A percentile compares a stretch with the other conserved stretches of the same genome.
Conservation (phyloP, 164 flowering plant genomes). For the Macadamia integrifolia region DNA sequence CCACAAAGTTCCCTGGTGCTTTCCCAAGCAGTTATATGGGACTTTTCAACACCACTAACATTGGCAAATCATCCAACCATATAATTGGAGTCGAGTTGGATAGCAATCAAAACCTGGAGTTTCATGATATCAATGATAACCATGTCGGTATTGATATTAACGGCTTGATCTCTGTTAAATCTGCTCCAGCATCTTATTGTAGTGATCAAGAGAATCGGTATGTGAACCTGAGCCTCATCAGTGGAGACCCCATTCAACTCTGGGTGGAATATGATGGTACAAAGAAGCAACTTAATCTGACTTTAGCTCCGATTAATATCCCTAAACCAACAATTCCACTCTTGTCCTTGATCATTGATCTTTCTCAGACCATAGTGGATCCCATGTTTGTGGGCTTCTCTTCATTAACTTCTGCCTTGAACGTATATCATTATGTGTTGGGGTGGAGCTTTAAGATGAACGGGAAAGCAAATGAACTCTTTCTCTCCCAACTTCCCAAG, state of each 20-base stretch:
- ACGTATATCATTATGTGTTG: neutral
- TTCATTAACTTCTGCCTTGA: neutral
- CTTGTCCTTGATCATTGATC: neutral
- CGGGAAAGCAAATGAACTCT: constrained; percentile 2
- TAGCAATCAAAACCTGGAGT: constrained; percentile 5
- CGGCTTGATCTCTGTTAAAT: constrained; percentile 13
- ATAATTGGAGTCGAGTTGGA: constrained; percentile 20
- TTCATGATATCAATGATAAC: constrained; percentile 22
- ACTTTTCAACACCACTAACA: constrained; percentile 15
- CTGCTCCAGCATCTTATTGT: neutral
- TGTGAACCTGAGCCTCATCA: too few species aligned
- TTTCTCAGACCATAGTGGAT: neutral
- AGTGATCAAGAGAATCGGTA: too few species aligned
- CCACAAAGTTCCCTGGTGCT: constrained; percentile 11
- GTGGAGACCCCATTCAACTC: constrained; percentile 7
- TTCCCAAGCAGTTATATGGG: constrained; percentile 15
- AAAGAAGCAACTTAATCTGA: constrained; percentile 12
- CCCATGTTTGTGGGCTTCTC: constrained; percentile 11
- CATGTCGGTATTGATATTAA: constrained; percentile 31
- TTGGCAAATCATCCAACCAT: constrained; percentile 19
- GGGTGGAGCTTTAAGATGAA: neutral
- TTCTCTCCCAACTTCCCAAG: neutral
- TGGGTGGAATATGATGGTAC: constrained; percentile 28
- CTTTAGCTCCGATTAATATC: constrained; percentile 12
- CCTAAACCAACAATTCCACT: too few species aligned